Percentiles rank a stretch among this genome's conserved stretches.
Conservation (phyloP, 2,329 filamentous ascomycete species). For the Anisogramma anomala region DNA sequence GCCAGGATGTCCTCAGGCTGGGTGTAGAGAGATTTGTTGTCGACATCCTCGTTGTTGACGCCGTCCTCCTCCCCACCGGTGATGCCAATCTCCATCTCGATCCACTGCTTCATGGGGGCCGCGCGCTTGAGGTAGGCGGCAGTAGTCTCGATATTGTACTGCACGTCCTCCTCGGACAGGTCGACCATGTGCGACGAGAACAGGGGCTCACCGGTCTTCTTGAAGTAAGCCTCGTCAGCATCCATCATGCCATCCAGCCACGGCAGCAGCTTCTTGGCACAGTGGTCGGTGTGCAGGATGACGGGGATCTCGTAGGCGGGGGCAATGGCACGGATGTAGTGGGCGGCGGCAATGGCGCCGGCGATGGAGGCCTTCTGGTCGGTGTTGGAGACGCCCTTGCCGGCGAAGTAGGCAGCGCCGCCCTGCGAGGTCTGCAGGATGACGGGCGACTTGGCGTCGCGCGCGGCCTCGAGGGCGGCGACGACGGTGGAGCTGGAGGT, state of each 20-base stretch:
- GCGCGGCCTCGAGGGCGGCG: conserved; percentile 83
- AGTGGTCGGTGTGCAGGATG: conserved; percentile 94
- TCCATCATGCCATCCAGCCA: conserved; percentile 96
- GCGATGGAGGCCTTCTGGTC: conserved; percentile 82
- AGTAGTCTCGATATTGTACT: conserved; percentile 86
- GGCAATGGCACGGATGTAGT: conserved; percentile 84
- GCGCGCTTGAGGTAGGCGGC: conserved; percentile 87
- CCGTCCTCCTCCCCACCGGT: conserved; percentile 96
- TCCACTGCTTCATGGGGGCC: conserved; percentile 95
- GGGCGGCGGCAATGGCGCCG: conserved; percentile 77
- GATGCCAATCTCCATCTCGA: conserved; percentile 95
- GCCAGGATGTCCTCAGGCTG: conserved; percentile 92
- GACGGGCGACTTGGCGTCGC: conserved; percentile 81
- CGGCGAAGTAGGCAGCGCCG: conserved; percentile 84
- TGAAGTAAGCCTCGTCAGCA: conserved; percentile 90
- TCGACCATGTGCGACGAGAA: conserved; percentile 99
- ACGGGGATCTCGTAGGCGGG: conserved; percentile 83
- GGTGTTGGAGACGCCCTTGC: conserved; percentile 73
- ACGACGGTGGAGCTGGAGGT: conserved; percentile 74
- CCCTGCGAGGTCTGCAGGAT: conserved; percentile 91
- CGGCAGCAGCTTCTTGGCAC: conserved; percentile 97
- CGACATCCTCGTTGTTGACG: conserved; percentile 95
- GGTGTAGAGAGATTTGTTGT: conserved; percentile 95
- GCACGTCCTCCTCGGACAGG: conserved; percentile 79
- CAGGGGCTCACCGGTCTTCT: conserved; percentile 80